Percentiles rank a stretch among this genome's conserved stretches.
These are phyloP conservation scores for Talaromyces amestolkiae DNA, from an alignment of 2,329 filamentous ascomycete genomes.

Conservation along the genomic window DNA sequence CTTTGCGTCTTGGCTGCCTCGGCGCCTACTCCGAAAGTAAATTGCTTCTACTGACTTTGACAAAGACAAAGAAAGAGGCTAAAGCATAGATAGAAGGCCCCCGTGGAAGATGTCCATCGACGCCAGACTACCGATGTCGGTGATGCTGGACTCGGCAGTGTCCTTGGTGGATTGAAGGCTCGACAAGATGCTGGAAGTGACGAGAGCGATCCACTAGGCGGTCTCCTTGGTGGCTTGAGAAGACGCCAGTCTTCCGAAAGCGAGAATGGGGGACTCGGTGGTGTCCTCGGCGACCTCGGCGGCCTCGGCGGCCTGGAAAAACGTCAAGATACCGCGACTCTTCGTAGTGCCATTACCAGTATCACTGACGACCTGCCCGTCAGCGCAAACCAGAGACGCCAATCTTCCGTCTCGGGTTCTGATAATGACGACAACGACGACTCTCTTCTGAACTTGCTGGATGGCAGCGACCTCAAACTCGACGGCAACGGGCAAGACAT, in stretches of 20 bases:
- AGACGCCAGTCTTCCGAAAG: neutral
- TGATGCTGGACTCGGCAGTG: neutral
- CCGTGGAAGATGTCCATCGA: neutral
- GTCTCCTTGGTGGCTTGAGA: neutral
- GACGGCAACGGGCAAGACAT: slow-evolving; percentile 1
- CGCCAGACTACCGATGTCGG: neutral
- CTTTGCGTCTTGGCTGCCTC: slow-evolving; percentile 5
- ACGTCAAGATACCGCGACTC: no score
- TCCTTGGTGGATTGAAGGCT: neutral
- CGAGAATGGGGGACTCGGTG: neutral
- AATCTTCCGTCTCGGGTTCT: neutral
- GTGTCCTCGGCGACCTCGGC: neutral
- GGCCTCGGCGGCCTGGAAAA: neutral
- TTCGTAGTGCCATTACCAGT: no score
- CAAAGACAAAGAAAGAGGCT: neutral
- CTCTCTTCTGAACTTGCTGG: neutral
- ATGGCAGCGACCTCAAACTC: neutral
- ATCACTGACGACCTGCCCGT: no score
- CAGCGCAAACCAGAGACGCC: neutral
- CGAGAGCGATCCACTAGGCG: neutral
- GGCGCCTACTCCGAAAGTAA: slow-evolving; percentile 5
- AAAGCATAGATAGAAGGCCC: neutral
- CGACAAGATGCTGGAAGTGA: neutral
- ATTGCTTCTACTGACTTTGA: neutral
- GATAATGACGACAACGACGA: neutral